phyloP scores from a whole-genome alignment of 1,139 yeast species.

The Taphrina populina region DNA sequence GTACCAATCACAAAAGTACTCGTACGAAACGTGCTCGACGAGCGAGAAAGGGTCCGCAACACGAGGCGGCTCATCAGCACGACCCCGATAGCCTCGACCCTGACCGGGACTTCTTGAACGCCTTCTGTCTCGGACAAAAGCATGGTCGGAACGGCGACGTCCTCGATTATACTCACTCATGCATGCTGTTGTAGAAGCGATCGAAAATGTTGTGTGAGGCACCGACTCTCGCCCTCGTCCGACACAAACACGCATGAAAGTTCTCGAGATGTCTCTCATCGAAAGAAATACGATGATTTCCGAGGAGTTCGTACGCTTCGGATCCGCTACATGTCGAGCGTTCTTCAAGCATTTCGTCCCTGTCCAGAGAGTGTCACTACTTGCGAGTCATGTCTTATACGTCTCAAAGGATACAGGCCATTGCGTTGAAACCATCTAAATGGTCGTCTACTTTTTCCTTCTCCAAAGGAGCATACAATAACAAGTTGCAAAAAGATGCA shows the following conservation, averaged over 20 bases:
- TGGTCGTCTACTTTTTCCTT: conserved; percentile 30
- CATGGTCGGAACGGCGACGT: conserved; percentile 4
- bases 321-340: too few species aligned
- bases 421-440: conserved; percentile 28
- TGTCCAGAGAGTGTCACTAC: too few species aligned
- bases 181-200: not conserved
- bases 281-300: too few species aligned
- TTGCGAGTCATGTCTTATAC: conserved; percentile 16
- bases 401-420: conserved; percentile 25
- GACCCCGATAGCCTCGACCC: not conserved
- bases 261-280: too few species aligned
- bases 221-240: too few species aligned
- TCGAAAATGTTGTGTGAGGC: too few species aligned
- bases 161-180: not conserved
- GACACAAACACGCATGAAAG: too few species aligned
- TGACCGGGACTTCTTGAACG: conserved; percentile 12
- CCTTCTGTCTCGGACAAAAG: not conserved
- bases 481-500: conserved; percentile 26
- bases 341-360: too few species aligned
- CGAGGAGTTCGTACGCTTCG: too few species aligned
- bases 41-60: conserved; percentile 34
- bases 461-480: conserved; percentile 18
- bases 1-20: conserved; percentile 34
- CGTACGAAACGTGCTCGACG: conserved; percentile 31
- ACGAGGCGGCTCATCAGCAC: conserved; percentile 7